phyloP scores from a whole-genome alignment of 345 rosid species.

The Limnanthes douglasii region DNA sequence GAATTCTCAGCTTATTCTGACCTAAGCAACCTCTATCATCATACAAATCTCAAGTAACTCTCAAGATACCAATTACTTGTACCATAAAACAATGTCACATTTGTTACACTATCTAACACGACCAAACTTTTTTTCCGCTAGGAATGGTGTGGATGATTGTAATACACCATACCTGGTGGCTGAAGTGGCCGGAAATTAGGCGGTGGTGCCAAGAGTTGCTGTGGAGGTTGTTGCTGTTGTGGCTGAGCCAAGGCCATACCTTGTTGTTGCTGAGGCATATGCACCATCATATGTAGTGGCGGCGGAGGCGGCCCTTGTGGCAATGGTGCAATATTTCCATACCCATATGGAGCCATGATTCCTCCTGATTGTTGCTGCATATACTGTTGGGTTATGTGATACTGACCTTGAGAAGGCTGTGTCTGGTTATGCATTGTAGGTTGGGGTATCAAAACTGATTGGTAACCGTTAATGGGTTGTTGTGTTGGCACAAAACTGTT shows the following conservation, averaged over 20 bases:
- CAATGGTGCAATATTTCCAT: constrained; percentile 41
- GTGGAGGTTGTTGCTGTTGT: constrained; percentile 26
- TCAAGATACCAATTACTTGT: no score
- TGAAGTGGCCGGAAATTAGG: constrained; percentile 51
- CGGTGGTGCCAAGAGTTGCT: constrained; percentile 17
- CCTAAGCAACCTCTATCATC: no score
- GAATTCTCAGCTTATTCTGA: no score
- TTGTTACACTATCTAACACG: constrained; percentile 9
- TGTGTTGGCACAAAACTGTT: constrained; percentile 24
- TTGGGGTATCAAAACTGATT: constrained; percentile 21
- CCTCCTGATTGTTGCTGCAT: constrained; percentile 44
- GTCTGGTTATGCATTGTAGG: constrained; percentile 28
- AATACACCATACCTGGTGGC: constrained; percentile 57
- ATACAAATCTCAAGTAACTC: no score
- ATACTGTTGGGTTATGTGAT: constrained; percentile 40
- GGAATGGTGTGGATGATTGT: constrained; percentile 50
- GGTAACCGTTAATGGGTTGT: constrained; percentile 29
- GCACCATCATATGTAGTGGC: constrained; percentile 28
- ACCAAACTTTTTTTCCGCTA: constrained; percentile 15
- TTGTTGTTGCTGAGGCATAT: constrained; percentile 17
- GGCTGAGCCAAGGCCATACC: constrained; percentile 23
- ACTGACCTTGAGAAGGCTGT: constrained; percentile 36
- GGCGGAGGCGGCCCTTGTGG: constrained; percentile 45
- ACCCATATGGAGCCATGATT: constrained; percentile 35
- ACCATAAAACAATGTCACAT: no score